Evolutionary conservation across 176 grass and related monocot species (phyloP), one percentile per base, ranked within the genome.

Genomic region (Musa schizocarpa): DNA sequence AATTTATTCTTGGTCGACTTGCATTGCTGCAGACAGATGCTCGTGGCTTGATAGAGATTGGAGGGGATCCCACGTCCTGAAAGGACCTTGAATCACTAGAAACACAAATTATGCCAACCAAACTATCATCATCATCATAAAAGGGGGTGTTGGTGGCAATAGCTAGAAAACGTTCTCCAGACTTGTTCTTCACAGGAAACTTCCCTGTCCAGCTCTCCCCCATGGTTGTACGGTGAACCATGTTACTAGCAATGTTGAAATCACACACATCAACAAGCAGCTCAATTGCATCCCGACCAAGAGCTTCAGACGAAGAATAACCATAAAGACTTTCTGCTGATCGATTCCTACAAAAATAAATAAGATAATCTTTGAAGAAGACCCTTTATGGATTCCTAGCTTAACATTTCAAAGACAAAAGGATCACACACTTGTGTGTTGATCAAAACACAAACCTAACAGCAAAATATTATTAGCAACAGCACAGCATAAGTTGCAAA

Each of bases 161-260:
- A 77, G 91, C 86, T 76, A 88, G 66, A 84, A 99, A 95, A 20
- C 79, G 84, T 59, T 86, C 79, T 65, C 96, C 91, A 24, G 67
- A 79, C 71, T 75, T 99, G 64, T 89, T 92, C 66, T 89, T 92
- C 57, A 99, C 88, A 64, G 91, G 88, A 71, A 99, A 89, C 68
- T 88, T 99, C 22, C 96, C 96, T 2, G 86, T 89, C 96, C 96
- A 99, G 78, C 84, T 95, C 82, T 91, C 84, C 20, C 96, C 91
- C 78, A 80, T 80, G 53, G 74, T 92, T 67, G 89, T 82, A 21
- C 81, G 88, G 3, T 13, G 65, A 69, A 99, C 79, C 50, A 99
- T 99, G 49, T 82, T 79, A 59, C 85, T 84, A 51, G 90, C 86
- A 29, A 74, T 59, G 69, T 84, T 75, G 59, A 74, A 65, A 53